Evolutionary conservation across 2,329 filamentous ascomycete species (phyloP).

Genomic region (Alternaria metachromatica): DNA sequence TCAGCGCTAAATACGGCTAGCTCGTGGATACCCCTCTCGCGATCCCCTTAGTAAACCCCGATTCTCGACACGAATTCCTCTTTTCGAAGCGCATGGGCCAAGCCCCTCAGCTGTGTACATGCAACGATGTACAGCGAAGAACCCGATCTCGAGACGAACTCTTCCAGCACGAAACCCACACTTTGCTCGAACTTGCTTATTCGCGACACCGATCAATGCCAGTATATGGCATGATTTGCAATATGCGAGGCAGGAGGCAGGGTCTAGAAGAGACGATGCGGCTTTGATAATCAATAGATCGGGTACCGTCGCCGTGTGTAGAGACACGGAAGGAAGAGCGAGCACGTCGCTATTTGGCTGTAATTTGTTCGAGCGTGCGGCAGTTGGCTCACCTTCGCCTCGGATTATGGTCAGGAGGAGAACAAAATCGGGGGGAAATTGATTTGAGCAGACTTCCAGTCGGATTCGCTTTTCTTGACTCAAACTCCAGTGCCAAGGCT

Average conservation of each 20-base stretch:
- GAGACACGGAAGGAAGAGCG: neutral
- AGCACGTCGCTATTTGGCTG: neutral
- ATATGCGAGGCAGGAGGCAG: neutral
- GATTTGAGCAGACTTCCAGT: too few relatives aligned
- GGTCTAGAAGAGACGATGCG: neutral
- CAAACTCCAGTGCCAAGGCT: neutral
- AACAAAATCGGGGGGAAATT: neutral
- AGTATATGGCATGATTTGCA: neutral
- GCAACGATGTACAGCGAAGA: conserved; percentile 3
- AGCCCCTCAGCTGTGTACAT: neutral
- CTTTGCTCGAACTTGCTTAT: neutral
- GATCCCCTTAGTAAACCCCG: conserved; percentile 9
- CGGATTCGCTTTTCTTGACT: too few relatives aligned
- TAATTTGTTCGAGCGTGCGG: neutral
- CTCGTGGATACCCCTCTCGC: neutral
- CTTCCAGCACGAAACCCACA: neutral
- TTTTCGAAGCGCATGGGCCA: neutral
- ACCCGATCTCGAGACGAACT: neutral
- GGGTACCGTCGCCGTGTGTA: neutral
- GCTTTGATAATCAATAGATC: neutral
- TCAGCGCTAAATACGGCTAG: neutral
- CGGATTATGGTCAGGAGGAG: neutral
- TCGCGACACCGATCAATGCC: neutral
- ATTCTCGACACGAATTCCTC: conserved; percentile 9
- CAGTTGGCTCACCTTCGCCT: neutral